A percentile compares a stretch with the other conserved stretches of the same genome.
Evolutionary conservation across 1,284 basidiomycete genomes (phyloP).

Genomic region (Tilletia indica): DNA sequence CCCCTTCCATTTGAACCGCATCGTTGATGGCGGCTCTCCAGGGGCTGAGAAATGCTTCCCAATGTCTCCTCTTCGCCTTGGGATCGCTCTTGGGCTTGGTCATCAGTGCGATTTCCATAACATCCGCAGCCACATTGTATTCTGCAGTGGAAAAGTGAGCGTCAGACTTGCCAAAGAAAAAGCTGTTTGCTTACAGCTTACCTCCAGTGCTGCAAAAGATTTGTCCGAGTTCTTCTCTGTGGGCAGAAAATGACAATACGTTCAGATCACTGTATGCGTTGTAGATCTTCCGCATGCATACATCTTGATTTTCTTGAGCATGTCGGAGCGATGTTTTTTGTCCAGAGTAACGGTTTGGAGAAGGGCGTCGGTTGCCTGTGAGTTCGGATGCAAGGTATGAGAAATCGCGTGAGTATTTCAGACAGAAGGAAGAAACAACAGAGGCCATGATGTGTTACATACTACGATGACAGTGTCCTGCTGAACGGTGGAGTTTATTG

Average conservation of each 20-base stretch:
- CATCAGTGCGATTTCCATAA: conserved; percentile 1
- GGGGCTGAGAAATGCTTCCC: neutral
- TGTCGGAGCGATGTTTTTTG: neutral
- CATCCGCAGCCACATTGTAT: neutral
- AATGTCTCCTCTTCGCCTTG: neutral
- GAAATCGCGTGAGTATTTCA: no score
- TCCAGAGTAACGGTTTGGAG: neutral
- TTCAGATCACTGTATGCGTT: neutral
- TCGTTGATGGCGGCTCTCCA: neutral
- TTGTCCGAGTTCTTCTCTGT: conserved; percentile 5
- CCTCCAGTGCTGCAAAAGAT: neutral
- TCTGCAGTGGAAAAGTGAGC: neutral
- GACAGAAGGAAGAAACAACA: no score
- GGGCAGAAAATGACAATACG: neutral
- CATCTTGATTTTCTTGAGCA: neutral
- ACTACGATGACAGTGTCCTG: neutral
- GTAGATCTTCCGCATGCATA: neutral
- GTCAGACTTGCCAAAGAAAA: neutral
- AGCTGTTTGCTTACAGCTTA: neutral
- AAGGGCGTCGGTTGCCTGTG: neutral
- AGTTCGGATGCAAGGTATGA: no score
- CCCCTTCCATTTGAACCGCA: neutral
- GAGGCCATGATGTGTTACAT: neutral
- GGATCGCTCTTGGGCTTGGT: neutral
- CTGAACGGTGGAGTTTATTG: neutral